Conservation (phyloP, 164 flowering plant genomes). For the Pachysandra terminalis region DNA sequence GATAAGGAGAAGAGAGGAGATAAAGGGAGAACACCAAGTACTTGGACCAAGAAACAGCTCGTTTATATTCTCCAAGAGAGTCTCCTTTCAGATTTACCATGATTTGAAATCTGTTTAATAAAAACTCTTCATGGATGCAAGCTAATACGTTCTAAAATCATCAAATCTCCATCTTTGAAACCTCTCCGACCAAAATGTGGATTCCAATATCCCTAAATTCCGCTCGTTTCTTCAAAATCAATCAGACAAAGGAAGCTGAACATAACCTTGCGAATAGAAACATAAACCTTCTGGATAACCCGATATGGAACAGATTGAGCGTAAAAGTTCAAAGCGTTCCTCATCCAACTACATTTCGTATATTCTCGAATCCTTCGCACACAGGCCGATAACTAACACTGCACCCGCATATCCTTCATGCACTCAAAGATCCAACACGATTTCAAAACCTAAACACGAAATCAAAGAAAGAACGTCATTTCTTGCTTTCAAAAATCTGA, state of each 20-base stretch:
- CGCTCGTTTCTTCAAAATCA: not conserved
- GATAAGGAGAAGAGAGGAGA: too few species aligned
- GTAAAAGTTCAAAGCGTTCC: not conserved
- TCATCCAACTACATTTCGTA: not conserved
- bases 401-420: not conserved
- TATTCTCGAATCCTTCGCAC: not conserved
- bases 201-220: constrained; percentile 1
- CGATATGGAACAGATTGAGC: not conserved
- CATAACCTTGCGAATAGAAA: not conserved
- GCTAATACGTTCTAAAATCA: constrained; percentile 9
- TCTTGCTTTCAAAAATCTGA: not conserved
- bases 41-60: constrained; percentile 85
- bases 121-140: constrained; percentile 49
- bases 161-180: constrained; percentile 8
- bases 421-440: not conserved
- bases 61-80: constrained; percentile 65
- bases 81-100: constrained; percentile 44
- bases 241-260: not conserved
- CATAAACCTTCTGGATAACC: not conserved
- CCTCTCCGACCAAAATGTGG: not conserved
- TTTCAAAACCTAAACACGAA: not conserved
- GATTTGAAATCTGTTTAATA: constrained; percentile 44
- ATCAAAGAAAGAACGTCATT: not conserved
- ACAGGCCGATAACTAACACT: not conserved
- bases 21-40: constrained; percentile 72